These are phyloP conservation scores for Acmispon strigosus DNA, from an alignment of 306 rosid species.

Conservation along the genomic window DNA sequence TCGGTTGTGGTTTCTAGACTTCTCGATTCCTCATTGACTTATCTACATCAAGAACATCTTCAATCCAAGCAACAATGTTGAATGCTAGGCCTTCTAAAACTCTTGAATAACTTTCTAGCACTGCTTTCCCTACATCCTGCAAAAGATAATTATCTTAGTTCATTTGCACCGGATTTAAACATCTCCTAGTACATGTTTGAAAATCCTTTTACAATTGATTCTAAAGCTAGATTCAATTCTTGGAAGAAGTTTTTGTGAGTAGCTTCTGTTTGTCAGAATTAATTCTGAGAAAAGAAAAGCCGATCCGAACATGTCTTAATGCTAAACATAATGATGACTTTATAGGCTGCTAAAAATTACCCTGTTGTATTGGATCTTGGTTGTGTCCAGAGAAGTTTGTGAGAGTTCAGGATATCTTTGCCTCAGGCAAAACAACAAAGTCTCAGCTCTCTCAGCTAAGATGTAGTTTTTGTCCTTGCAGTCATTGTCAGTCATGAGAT, in stretches of 20 bases:
- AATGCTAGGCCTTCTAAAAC: conserved; percentile 65
- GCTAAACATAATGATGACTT: neutral
- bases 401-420: conserved; percentile 90
- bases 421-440: conserved; percentile 62
- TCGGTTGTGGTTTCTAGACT: conserved; percentile 10
- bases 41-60: conserved; percentile 57
- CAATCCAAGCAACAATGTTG: conserved; percentile 76
- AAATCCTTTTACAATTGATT: no score
- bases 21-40: conserved; percentile 39
- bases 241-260: no score
- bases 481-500: conserved; percentile 63
- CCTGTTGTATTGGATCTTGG: conserved; percentile 81
- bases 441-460: conserved; percentile 86
- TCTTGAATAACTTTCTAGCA: conserved; percentile 70
- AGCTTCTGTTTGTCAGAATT: no score
- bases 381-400: conserved; percentile 85
- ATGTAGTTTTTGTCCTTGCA: conserved; percentile 61
- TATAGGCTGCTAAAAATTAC: conserved; percentile 29
- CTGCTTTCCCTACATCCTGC: conserved; percentile 77
- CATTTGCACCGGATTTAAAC: neutral
- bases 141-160: neutral
- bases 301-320: neutral
- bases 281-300: no score
- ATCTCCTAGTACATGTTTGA: neutral
- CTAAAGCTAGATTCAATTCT: no score